Evolutionary conservation across 2,329 filamentous ascomycete genomes (phyloP), one percentile per base, ranked within the genome.

Genomic region (Aspergillus sp.): DNA sequence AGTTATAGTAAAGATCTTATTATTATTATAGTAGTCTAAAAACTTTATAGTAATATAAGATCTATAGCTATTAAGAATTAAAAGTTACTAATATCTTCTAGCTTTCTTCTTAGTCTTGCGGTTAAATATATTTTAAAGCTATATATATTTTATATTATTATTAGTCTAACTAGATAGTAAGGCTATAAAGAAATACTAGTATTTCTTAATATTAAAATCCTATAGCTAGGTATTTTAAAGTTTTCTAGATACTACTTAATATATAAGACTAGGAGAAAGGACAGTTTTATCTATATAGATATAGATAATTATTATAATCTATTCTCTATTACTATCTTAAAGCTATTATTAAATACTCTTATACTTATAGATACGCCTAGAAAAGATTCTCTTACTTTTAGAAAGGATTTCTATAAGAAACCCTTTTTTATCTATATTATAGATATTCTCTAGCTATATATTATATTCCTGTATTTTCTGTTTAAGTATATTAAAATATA

Each of bases 311-410:
- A 42, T 54, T 22, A 53, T 68, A 41, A 68, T 65, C 62, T 54
- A 67, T 44, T 66, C 47, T 1, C 48, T 11, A 60, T 66, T 67
- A 5, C 61, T 41, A 63, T 68, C 49, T 22, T 66, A 41, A 22
- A 63, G 5, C 5, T 55, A 22, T 42, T 61, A 37, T 47, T 56
- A 54, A 12, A 52, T 19, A 12, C 54, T 54, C 44, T 39, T 56
- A 48, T 55, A 12, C 49, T 55, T 33, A 41, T 56, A 55, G 15
- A 20, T 7, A 4, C 33, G 39, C 49, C 24, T n/a, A 24, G 56
- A 61, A 45, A 65, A 65, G 37, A 67, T n/a, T n/a, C 62, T 49
- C 33, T 62, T 62, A 19, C 30, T n/a, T 48, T 48, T 54, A 39
- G 27, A 4, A n/a, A 46, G 19, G 2, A 54, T 47, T 47, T 42